Evolutionary conservation across 73 alveolate species (phyloP).

Genomic region (Paramecium caudatum): DNA sequence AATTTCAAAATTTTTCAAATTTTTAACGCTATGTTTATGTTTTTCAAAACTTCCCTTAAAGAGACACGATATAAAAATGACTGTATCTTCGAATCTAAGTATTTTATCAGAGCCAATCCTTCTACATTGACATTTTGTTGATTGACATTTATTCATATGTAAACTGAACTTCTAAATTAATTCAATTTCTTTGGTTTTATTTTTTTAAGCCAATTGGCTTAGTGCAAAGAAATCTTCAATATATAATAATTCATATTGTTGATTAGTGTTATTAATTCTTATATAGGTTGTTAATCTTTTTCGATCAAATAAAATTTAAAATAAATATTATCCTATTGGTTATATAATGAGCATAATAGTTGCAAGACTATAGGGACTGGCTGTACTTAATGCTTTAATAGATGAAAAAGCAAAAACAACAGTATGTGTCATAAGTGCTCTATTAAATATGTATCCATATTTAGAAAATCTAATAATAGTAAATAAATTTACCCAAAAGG

Average conservation of each 20-base stretch:
- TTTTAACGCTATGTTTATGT: neutral
- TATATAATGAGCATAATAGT: constrained; percentile 17
- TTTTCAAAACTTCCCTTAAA: constrained; percentile 40
- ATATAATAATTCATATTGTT: constrained; percentile 9
- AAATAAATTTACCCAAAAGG: constrained; percentile 19
- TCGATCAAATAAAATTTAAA: constrained; percentile 33
- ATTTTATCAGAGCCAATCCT: neutral
- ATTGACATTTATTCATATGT: constrained; percentile 15
- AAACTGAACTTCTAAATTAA: neutral
- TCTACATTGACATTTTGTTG: constrained; percentile 34
- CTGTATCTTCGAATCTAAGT: neutral
- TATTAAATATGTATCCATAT: constrained; percentile 22
- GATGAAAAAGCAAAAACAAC: constrained; percentile 15
- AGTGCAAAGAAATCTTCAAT: constrained; percentile 55
- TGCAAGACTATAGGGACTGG: constrained; percentile 17
- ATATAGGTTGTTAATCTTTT: neutral
- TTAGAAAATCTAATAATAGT: neutral
- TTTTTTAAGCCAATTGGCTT: constrained; percentile 33
- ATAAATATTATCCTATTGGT: constrained; percentile 40
- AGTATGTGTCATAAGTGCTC: constrained; percentile 32
- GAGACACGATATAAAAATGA: neutral
- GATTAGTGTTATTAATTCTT: constrained; percentile 7
- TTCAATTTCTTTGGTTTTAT: neutral
- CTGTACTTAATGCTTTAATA: neutral
- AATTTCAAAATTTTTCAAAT: neutral